phyloP scores from a whole-genome alignment of 2,329 filamentous ascomycete genomes.

The Drechslerella dactyloides region DNA sequence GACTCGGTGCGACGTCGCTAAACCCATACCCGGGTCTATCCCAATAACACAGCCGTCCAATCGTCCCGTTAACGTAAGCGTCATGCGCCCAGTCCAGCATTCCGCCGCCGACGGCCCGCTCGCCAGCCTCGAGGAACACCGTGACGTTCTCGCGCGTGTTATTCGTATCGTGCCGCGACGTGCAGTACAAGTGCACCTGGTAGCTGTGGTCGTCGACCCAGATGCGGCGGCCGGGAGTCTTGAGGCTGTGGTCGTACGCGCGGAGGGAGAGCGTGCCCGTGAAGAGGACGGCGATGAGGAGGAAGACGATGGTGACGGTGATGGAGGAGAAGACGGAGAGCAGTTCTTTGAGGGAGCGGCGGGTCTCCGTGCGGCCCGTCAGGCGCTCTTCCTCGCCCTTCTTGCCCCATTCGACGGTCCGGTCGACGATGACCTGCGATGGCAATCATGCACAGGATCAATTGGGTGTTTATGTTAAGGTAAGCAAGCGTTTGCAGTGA shows the following conservation, averaged over 20 bases:
- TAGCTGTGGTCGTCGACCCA: slow-evolving; percentile 86
- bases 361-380: slow-evolving; percentile 84
- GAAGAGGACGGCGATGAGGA: slow-evolving; percentile 69
- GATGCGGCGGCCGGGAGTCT: slow-evolving; percentile 75
- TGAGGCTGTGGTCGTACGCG: slow-evolving; percentile 76
- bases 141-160: slow-evolving; percentile 61
- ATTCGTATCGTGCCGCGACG: slow-evolving; percentile 16
- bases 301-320: slow-evolving; percentile 72
- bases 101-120: slow-evolving; percentile 76
- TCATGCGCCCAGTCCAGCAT: slow-evolving; percentile 80
- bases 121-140: slow-evolving; percentile 82
- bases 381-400: slow-evolving; percentile 88
- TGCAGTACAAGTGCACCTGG: slow-evolving; percentile 81
- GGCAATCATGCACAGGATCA: neutral
- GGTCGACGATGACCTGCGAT: slow-evolving; percentile 70
- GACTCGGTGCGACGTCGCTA: slow-evolving; percentile 89
- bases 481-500: too few relatives aligned
- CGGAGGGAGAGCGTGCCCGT: slow-evolving; percentile 81
- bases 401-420: slow-evolving; percentile 89
- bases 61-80: slow-evolving; percentile 78
- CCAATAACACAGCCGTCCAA: slow-evolving; percentile 90
- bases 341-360: slow-evolving; percentile 84
- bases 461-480: neutral
- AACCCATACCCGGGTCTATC: slow-evolving; percentile 90
- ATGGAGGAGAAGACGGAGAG: slow-evolving; percentile 77